Evolutionary conservation across 345 rosid species (phyloP).

Genomic region (Excoecaria agallocha): DNA sequence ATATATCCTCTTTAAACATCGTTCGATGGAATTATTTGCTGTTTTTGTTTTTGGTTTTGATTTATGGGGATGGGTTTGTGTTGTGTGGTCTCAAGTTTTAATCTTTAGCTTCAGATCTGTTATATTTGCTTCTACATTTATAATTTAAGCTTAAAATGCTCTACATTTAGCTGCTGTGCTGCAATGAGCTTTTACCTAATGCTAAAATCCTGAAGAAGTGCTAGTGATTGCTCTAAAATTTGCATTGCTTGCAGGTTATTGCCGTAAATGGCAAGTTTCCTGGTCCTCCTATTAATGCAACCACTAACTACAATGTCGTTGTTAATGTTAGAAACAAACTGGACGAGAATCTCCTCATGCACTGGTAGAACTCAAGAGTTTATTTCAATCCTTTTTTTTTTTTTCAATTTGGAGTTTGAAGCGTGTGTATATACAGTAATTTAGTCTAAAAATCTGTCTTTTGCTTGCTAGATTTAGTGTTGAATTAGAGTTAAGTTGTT

Average conservation of each 20-base stretch:
- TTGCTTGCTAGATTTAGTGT: not conserved
- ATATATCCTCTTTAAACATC: not conserved
- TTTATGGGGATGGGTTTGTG: slow-evolving; percentile 20
- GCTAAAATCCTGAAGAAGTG: slow-evolving; percentile 8
- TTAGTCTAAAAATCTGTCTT: not conserved
- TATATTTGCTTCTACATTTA: slow-evolving; percentile 16
- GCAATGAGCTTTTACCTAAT: slow-evolving; percentile 9
- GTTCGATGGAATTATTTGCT: slow-evolving; percentile 19
- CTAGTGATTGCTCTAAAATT: slow-evolving; percentile 15
- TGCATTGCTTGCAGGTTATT: slow-evolving; percentile 67
- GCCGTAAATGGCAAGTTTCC: slow-evolving; percentile 91
- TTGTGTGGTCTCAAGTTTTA: slow-evolving; percentile 35
- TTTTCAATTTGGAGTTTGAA: not conserved
- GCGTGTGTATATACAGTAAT: not conserved
- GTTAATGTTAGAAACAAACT: slow-evolving; percentile 86
- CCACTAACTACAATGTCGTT: slow-evolving; percentile 81
- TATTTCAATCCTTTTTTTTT: not conserved
- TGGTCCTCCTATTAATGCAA: slow-evolving; percentile 82
- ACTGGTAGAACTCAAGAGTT: slow-evolving; percentile 54
- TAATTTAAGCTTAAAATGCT: slow-evolving; percentile 4
- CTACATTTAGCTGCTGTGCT: slow-evolving; percentile 13
- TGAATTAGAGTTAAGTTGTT: not conserved
- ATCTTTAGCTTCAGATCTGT: slow-evolving; percentile 50
- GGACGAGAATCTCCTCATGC: slow-evolving; percentile 80
- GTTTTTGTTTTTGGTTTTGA: slow-evolving; percentile 24